phyloP scores from a whole-genome alignment of 139 green algal genomes.

The Monoraphidium neglectum region DNA sequence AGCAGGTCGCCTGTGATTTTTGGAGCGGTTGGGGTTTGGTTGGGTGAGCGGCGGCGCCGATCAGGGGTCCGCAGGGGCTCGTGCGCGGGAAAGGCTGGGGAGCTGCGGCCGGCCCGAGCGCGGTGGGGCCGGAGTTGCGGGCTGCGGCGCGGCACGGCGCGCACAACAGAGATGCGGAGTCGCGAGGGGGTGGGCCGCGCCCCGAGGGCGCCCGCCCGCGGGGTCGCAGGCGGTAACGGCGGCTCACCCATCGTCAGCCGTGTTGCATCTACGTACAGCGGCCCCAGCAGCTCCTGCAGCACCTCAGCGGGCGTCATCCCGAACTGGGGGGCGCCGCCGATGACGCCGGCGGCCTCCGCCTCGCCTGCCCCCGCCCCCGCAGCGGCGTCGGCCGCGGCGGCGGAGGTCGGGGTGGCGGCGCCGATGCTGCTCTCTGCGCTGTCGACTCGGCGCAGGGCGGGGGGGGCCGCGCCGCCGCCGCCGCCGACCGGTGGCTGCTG shows the following conservation, averaged over 20 bases:
- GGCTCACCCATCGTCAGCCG: constrained; percentile 32
- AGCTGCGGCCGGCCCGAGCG: neutral
- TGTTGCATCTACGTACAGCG: constrained; percentile 45
- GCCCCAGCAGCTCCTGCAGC: constrained; percentile 53
- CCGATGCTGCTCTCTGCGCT: neutral
- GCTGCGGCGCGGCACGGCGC: neutral
- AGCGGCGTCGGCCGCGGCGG: neutral
- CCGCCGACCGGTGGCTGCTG: neutral
- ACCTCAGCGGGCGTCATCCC: constrained; percentile 22
- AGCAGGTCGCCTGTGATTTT: constrained; percentile 30
- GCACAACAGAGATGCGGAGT: no score
- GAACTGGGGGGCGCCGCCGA: no score
- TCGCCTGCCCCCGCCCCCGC: neutral
- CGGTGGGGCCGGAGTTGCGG: neutral
- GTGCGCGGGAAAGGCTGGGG: neutral
- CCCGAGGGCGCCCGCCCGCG: neutral
- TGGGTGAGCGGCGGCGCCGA: neutral
- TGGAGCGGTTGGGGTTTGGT: no score
- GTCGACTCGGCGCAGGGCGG: neutral
- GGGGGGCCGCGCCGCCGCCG: neutral
- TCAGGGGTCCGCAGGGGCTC: neutral
- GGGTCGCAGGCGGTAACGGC: neutral
- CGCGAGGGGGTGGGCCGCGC: no score
- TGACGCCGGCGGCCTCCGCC: neutral
- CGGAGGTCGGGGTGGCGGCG: neutral